Evolutionary conservation across 495 filamentous ascomycete genomes (phyloP), one percentile per base, ranked within the genome.

Genomic region (Aspergillus affinis): DNA sequence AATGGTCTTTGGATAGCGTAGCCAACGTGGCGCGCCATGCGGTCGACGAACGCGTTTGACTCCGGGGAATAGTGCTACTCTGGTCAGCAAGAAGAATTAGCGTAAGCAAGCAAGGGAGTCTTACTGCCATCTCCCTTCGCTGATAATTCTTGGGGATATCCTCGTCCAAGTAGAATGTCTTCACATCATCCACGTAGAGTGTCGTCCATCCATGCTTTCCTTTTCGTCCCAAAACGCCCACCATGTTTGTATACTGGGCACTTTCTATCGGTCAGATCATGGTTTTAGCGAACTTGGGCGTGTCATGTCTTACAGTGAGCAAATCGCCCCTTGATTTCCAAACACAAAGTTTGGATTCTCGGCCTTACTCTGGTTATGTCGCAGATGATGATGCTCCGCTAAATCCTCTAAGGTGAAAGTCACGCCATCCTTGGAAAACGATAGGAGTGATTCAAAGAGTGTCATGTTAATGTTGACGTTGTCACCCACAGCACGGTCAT

Each of bases 181-280:
- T 49, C 13, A 57, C 45, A 10, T 57, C 54, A 27, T 57, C 54
- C 1, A 57, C 13, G 23, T 18, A 57, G 6, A 57, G 54, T 2
- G 54, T 57, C 18, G 54, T 57, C 0, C 54, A 27, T 4, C 54
- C 54, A 19, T 57, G 54, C 12, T 57, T 56, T 18, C 54, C 54
- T 6, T 30, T 30, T 5, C 48, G 30, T 2, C 54, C 54, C 21
- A 57, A 46, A 0, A 49, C 45, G 7, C 54, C 45, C 54, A 48
- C 54, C 54, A 57, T 57, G 46, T 57, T 57, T 7, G 54, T 57
- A 32, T 57, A 57, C 19, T 57, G 54, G 44, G 54, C 54, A 2
- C 54, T 49, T 15, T 26, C 0, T 12, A 3, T 3, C 8, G 0
- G n/a, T 19, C n/a, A 18, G 15, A 30, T 30, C 2, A n/a, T 2